phyloP scores from a whole-genome alignment of 306 rosid genomes.

The Quercus aquifolioides region DNA sequence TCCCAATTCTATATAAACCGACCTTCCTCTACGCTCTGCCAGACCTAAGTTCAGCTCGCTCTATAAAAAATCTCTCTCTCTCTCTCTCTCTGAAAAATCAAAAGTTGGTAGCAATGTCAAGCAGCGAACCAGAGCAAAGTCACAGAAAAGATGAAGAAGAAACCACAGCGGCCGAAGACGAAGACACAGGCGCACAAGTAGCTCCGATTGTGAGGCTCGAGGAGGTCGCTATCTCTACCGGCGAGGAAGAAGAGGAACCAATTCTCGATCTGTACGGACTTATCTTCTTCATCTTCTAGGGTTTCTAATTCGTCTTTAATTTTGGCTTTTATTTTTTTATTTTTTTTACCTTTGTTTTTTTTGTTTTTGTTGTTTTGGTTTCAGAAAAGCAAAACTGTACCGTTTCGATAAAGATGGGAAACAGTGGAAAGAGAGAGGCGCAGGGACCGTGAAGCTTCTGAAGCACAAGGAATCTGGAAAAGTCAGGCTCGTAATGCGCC shows the following conservation, averaged over 20 bases:
- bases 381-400: constrained; percentile 9
- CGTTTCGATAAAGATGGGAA: constrained; percentile 6
- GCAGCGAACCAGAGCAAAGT: neutral
- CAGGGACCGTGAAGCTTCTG: constrained; percentile 11
- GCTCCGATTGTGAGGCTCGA: constrained; percentile 3
- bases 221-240: neutral
- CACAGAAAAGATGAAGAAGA: neutral
- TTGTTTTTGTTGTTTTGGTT: neutral
- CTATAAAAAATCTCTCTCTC: neutral
- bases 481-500: constrained; percentile 10
- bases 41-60: no score
- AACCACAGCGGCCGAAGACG: constrained; percentile 1
- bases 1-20: no score
- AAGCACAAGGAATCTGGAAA: constrained; percentile 2
- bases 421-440: constrained; percentile 14
- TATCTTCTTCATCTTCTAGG: neutral
- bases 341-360: neutral
- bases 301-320: neutral
- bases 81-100: no score
- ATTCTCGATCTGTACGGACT: constrained; percentile 1
- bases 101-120: neutral
- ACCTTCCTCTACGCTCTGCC: no score
- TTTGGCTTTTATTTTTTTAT: neutral
- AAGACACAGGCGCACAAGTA: constrained; percentile 8
- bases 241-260: constrained; percentile 8